These are phyloP conservation scores for Magnolia changhungtana DNA, from an alignment of 164 flowering plant species.

Conservation along the genomic window DNA sequence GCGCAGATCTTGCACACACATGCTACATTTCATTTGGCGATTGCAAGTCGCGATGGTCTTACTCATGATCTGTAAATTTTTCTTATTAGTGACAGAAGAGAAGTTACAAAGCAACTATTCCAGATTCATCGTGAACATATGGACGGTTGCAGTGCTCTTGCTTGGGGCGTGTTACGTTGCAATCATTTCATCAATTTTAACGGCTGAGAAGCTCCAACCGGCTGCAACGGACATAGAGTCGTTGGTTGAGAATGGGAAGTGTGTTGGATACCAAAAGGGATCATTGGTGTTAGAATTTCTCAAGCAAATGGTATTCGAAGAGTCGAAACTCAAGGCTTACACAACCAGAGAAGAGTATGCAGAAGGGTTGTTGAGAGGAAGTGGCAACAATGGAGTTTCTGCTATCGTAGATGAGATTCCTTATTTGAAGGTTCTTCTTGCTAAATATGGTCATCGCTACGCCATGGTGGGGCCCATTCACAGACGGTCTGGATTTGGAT, in stretches of 20 bases:
- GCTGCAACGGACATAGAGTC: neutral
- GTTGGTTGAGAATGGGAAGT: neutral
- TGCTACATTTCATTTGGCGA: too few relatives aligned
- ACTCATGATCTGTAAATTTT: too few relatives aligned
- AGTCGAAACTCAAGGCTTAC: conserved; percentile 18
- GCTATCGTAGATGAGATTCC: conserved; percentile 40
- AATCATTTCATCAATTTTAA: neutral
- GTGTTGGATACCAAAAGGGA: conserved; percentile 4
- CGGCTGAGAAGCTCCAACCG: conserved; percentile 1
- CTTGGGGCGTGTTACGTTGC: too few relatives aligned
- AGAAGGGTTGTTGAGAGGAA: conserved; percentile 19
- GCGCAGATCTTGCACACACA: too few relatives aligned
- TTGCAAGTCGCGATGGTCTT: too few relatives aligned
- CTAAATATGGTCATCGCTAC: neutral
- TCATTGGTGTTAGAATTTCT: conserved; percentile 12
- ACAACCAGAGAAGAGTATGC: conserved; percentile 19
- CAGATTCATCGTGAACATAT: neutral
- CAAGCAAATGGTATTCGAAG: conserved; percentile 20
- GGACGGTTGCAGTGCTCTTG: neutral
- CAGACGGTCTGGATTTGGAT: conserved; percentile 41
- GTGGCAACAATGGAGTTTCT: conserved; percentile 27
- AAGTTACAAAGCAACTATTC: conserved; percentile 6
- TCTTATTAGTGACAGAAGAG: neutral
- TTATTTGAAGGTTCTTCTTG: conserved; percentile 25
- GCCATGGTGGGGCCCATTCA: conserved; percentile 20